Base-by-base conservation (phyloP, 2,329 filamentous ascomycete genomes). In the Pezicula neosporulosa region DNA sequence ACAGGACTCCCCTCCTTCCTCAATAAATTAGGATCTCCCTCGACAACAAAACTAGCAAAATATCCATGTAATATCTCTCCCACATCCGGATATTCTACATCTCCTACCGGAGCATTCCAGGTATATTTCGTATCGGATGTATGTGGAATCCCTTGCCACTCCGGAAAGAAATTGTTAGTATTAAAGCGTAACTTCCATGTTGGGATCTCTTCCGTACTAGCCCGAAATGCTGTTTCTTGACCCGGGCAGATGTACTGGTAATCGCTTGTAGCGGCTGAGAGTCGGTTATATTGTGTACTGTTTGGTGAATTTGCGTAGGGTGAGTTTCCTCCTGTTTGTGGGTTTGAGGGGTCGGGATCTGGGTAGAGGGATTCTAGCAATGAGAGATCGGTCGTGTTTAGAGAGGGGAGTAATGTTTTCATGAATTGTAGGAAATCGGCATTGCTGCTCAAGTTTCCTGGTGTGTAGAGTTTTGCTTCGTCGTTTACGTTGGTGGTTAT, bases 1-100 rank as follows among this genome's bases (percentile, higher is more conserved):
- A 21, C 41, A 27, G 41, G 41, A 24, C 16, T 24, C n/a, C 24
- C 18, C 21, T 12, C 18, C 3, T 13, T 9, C 24, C 41, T 44
- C 18, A 24, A 61, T 1, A 72, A 69, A 53, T 77, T 77, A 5
- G 74, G 75, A 35, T 75, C 63, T 1, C 70, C 69, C 0, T 55
- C 68, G 51, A 68, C 69, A 2, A 73, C 68, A 51, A 78, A 78
- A 4, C 67, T 63, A 1, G 70, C 74, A 57, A 74, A 76, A 53
- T 77, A 76, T 1, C 68, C 70, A 44, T 44, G 41, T 12, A 24
- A 44, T 2, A 44, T 12, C 18, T 28, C 10, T 2, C 41, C 41
- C 15, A 44, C 18, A 10, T 44, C 18, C 8, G 41, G 24, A n/a
- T 24, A 44, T n/a, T 44, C 16, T n/a, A 28, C 15, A 21, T 44